Percentiles rank a stretch among this genome's conserved stretches.
phyloP scores from a whole-genome alignment of 2,329 filamentous ascomycete species.

The Chalara sp. region DNA sequence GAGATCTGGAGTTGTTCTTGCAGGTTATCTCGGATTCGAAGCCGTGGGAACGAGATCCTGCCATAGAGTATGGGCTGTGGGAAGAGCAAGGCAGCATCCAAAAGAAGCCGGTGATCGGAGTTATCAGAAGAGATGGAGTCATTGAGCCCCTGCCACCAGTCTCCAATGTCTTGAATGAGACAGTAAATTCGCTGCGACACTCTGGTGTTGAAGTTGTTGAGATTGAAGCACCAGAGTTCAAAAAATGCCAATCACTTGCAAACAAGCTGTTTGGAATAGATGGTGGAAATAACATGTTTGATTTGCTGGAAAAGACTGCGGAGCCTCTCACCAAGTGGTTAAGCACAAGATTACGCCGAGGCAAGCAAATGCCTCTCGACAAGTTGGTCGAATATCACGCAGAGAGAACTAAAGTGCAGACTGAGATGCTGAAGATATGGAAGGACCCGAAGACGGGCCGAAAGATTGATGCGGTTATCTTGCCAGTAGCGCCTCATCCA shows the following conservation, averaged over 20 bases:
- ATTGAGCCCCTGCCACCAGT: conserved; percentile 46
- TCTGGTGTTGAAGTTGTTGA: conserved; percentile 50
- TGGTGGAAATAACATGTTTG: conserved; percentile 47
- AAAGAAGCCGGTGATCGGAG: conserved; percentile 33
- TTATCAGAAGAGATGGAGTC: conserved; percentile 42
- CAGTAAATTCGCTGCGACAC: conserved; percentile 31
- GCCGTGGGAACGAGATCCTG: conserved; percentile 40
- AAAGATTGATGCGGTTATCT: conserved; percentile 54
- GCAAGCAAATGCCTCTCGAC: conserved; percentile 37
- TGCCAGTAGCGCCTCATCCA: conserved; percentile 57
- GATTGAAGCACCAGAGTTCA: conserved; percentile 46
- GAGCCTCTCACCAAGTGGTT: conserved; percentile 57
- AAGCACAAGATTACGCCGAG: conserved; percentile 41
- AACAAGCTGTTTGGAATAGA: conserved; percentile 53
- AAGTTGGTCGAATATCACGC: conserved; percentile 46
- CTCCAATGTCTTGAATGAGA: conserved; percentile 37
- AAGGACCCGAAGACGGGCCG: conserved; percentile 32
- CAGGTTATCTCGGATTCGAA: conserved; percentile 43
- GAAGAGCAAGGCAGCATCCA: conserved; percentile 19
- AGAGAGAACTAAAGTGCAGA: conserved; percentile 43
- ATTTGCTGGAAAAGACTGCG: conserved; percentile 45
- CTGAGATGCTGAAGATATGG: conserved; percentile 53
- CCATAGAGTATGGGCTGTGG: conserved; percentile 37
- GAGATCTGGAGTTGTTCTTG: conserved; percentile 41
- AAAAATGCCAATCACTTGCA: conserved; percentile 47